A percentile compares a stretch with the other conserved stretches of the same genome.
Evolutionary conservation across 1,284 basidiomycete species (phyloP).

Genomic region (Apiotrichum mycotoxinovorans): DNA sequence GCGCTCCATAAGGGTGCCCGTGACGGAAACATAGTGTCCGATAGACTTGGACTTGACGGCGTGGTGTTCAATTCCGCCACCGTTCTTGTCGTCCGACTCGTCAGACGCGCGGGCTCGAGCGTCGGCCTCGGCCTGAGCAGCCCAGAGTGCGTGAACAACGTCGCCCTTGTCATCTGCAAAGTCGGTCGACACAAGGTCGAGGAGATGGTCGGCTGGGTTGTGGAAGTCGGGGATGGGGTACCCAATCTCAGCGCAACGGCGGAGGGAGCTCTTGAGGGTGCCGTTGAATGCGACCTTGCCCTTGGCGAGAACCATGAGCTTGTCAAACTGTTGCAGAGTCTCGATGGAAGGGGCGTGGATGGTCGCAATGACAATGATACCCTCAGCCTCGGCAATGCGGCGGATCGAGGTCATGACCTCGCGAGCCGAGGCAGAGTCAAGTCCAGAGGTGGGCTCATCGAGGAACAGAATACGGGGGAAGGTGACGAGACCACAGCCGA

Average conservation of each 20-base stretch:
- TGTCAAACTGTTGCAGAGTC: slow-evolving; percentile 46
- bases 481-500: slow-evolving; percentile 46
- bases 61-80: too few relatives aligned
- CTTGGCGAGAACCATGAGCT: slow-evolving; percentile 38
- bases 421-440: slow-evolving; percentile 24
- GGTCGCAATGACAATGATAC: slow-evolving; percentile 38
- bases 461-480: slow-evolving; percentile 48
- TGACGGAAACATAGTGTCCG: slow-evolving; percentile 5
- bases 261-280: slow-evolving; percentile 8
- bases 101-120: too few relatives aligned
- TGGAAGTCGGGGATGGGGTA: slow-evolving; percentile 21
- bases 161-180: slow-evolving; percentile 18
- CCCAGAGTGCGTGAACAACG: slow-evolving; percentile 5
- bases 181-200: slow-evolving; percentile 35
- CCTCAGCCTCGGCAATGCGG: slow-evolving; percentile 15
- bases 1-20: slow-evolving; percentile 16
- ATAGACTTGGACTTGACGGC: neutral
- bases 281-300: slow-evolving; percentile 39
- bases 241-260: slow-evolving; percentile 22
- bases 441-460: slow-evolving; percentile 47
- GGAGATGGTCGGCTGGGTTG: slow-evolving; percentile 35
- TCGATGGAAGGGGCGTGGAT: slow-evolving; percentile 49
- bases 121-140: slow-evolving; percentile 1
- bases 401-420: slow-evolving; percentile 19
- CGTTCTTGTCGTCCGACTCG: neutral